Conservation (phyloP, 2,329 filamentous ascomycete species). For the Xylaria sp. region DNA sequence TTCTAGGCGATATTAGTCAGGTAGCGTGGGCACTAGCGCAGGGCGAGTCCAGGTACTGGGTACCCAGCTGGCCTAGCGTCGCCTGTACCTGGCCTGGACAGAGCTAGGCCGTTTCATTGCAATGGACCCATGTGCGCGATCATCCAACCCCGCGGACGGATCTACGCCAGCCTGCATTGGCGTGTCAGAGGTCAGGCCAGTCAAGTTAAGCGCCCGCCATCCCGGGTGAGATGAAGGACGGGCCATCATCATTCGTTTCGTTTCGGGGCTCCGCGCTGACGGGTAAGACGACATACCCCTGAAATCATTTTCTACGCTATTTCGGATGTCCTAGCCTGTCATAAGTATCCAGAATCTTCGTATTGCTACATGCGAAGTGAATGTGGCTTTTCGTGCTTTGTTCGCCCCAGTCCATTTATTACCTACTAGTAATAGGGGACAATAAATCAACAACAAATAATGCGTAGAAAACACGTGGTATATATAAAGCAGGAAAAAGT, state of each 20-base stretch:
- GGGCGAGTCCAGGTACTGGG: not conserved
- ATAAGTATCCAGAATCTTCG: not conserved
- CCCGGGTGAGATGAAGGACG: constrained; percentile 29
- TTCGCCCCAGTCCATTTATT: constrained; percentile 4
- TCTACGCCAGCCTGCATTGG: constrained; percentile 32
- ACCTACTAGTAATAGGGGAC: not conserved
- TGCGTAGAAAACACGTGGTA: not conserved
- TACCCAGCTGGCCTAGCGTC: constrained; percentile 3
- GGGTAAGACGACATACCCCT: constrained; percentile 18
- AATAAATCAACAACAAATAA: not conserved
- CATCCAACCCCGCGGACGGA: constrained; percentile 34
- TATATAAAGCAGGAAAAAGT: not conserved
- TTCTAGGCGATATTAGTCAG: constrained; percentile 15
- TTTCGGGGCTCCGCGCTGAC: constrained; percentile 13
- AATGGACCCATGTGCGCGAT: constrained; percentile 17
- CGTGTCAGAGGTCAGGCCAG: constrained; percentile 16
- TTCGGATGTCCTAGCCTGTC: constrained; percentile 3
- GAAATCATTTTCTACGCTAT: constrained; percentile 14
- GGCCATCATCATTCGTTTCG: constrained; percentile 1
- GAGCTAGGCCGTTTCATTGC: constrained; percentile 34
- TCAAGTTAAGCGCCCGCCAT: constrained; percentile 33
- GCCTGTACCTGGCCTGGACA: constrained; percentile 8
- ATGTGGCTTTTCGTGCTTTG: not conserved
- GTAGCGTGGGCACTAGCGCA: not conserved
- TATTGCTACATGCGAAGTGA: not conserved